Evolutionary conservation across 1,284 basidiomycete species (phyloP), one percentile per base, ranked within the genome.

Genomic region (Xerocomus amazonicus): DNA sequence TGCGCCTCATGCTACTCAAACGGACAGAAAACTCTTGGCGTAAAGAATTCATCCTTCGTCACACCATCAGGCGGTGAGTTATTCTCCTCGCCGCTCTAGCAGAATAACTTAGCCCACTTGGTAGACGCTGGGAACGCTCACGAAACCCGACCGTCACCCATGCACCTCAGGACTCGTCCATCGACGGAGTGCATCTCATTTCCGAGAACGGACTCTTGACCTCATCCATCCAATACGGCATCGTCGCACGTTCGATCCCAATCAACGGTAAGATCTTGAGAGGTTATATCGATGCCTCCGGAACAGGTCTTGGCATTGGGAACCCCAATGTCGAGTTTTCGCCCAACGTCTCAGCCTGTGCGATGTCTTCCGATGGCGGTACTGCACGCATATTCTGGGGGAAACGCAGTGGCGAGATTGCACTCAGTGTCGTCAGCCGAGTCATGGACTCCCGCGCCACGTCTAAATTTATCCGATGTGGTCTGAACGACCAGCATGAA

Each of bases 291-390:
- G 81, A 90, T 54, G 79, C 88, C 0, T 76, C 77, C 2, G 84
- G 84, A 3, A 72, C 76, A 40, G 84, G 84, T 1, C 59, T 82
- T 10, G 84, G 84, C 1, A 77, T 81, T 47, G 87, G 86, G 5
- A 90, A 91, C 57, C 87, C 87, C 2, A 89, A 91, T 57, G 77
- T 79, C 16, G 87, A 92, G 57, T 87, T 90, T 56, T 77, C 79
- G 7, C 85, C 87, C 5, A 76, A 88, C 50, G 76, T 89, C 9
- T 78, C 81, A 13, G 67, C 74, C 0, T 83, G 82, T 52, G 67
- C 73, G 2, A 68, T 87, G 27, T 63, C 76, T 9, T 81, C 83
- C 0, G 79, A 83, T 40, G 83, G 86, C 2, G 80, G 81, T 17
- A 84, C 85, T 0, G 87, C 80, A 8, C 79, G 79, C 48, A 75